phyloP scores from a whole-genome alignment of 2,329 filamentous ascomycete species.

The Talaromyces sp. region DNA sequence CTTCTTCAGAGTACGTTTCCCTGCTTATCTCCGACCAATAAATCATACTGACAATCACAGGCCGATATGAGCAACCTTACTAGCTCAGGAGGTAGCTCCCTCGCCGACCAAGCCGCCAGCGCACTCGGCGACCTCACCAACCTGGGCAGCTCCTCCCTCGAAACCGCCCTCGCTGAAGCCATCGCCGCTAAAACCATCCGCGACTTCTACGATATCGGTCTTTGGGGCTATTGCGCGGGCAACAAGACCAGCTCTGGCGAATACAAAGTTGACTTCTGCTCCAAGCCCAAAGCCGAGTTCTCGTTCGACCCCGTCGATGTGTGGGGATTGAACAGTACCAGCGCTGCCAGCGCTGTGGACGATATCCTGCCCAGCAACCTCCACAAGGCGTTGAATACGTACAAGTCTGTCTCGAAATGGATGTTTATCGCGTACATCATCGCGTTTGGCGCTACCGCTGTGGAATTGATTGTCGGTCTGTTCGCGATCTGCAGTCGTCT shows the following conservation, averaged over 20 bases:
- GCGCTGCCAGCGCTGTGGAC: slow-evolving; percentile 43
- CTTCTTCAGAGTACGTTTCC: slow-evolving; percentile 47
- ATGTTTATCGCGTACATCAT: slow-evolving; percentile 78
- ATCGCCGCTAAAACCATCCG: slow-evolving; percentile 57
- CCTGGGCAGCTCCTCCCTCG: slow-evolving; percentile 3
- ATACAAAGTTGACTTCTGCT: slow-evolving; percentile 60
- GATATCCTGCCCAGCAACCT: slow-evolving; percentile 66
- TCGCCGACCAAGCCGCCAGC: slow-evolving; percentile 5
- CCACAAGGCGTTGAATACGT: slow-evolving; percentile 65
- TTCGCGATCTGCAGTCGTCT: slow-evolving; percentile 78
- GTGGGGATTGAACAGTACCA: slow-evolving; percentile 57
- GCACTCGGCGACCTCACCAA: slow-evolving; percentile 25
- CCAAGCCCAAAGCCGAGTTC: slow-evolving; percentile 69
- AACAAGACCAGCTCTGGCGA: slow-evolving; percentile 52
- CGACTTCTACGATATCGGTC: slow-evolving; percentile 74
- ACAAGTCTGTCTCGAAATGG: slow-evolving; percentile 72
- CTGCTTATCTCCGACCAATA: too few relatives aligned
- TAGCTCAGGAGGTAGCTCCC: slow-evolving; percentile 40
- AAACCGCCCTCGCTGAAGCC: slow-evolving; percentile 34
- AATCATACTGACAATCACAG: slow-evolving; percentile 23
- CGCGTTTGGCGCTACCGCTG: slow-evolving; percentile 64
- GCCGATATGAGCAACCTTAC: slow-evolving; percentile 63
- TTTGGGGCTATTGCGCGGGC: slow-evolving; percentile 83
- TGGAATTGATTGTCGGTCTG: slow-evolving; percentile 74
- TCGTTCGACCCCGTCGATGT: slow-evolving; percentile 68